These are phyloP conservation scores for Draba incana DNA, from an alignment of 345 rosid species.

Conservation along the genomic window DNA sequence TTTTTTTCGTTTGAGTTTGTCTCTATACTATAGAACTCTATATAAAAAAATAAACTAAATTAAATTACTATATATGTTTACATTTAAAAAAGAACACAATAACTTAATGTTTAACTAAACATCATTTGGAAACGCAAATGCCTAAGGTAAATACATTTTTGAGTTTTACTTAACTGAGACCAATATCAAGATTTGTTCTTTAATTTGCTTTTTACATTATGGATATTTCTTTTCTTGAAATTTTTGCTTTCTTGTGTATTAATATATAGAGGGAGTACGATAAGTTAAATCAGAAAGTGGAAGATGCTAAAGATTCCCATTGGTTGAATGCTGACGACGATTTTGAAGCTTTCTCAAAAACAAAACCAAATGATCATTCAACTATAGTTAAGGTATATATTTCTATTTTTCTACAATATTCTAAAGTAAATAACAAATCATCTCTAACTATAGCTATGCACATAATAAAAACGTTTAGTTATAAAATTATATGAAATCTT, in stretches of 20 bases:
- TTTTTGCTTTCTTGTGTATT: neutral
- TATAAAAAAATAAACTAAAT: neutral
- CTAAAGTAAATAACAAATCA: neutral
- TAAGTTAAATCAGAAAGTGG: slow-evolving; percentile 48
- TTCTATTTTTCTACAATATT: neutral
- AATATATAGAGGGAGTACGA: slow-evolving; percentile 53
- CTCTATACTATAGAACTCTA: neutral
- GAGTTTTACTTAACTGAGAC: neutral
- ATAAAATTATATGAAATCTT: neutral
- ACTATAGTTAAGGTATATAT: slow-evolving; percentile 57
- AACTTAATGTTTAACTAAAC: neutral
- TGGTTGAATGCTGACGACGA: slow-evolving; percentile 43
- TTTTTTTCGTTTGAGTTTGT: too few species aligned
- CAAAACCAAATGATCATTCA: slow-evolving; percentile 53
- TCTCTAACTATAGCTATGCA: neutral
- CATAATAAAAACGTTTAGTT: neutral
- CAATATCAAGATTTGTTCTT: neutral
- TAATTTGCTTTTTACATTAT: neutral
- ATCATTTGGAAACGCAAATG: neutral
- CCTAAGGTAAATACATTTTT: neutral
- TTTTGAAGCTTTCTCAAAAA: slow-evolving; percentile 46
- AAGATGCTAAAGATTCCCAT: slow-evolving; percentile 35
- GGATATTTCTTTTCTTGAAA: neutral
- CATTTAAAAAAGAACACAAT: neutral
- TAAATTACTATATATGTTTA: neutral